Evolutionary conservation across 805 yeast genomes (phyloP), one percentile per base, ranked within the genome.

Genomic region (Metschnikowia aberdeeniae): DNA sequence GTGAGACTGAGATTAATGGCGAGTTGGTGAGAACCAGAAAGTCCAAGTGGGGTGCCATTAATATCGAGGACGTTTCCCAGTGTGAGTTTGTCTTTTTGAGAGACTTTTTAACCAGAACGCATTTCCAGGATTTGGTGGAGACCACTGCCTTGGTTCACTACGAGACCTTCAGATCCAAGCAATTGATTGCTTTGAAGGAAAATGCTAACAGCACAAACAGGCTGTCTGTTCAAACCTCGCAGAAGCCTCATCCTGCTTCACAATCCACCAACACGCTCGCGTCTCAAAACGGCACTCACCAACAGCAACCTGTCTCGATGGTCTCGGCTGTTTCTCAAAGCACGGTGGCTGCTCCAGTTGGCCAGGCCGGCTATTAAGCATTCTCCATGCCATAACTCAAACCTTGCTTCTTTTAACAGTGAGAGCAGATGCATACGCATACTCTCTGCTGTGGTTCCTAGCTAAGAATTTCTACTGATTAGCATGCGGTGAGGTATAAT

Each of bases 21-120:
- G 86, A 84, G 58, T 70, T 77, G 22, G 86, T 89, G 37, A 84
- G 92, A 58, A 97, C 97, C 41, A 83, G 98, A 70, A 82, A 86
- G 70, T 89, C 95, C 45, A 82, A 84, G 62, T 92, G 97, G 96
- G 97, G 97, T 20, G 77, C 85, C 13, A 85, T 92, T 60, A 87
- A 89, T 65, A 88, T 93, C 50, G 97, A 90, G 70, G 96, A 93
- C 69, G 89, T 88, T 43, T 80, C 84, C 44, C 98, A 93, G 69
- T 89, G 97, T 69, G 99, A 93, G 71, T 93, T 93, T 74, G 88
- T 89, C 32, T 89, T 88, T 58, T 80, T 93, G 62, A 81, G 97
- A 70, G 96, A 89, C 65, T 93, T 93, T 66, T 78, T 93, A 60
- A 89, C 96, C 37, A 82, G 97, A 72, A 89, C 98, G 7, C 97